A percentile compares a stretch with the other conserved stretches of the same genome.
Evolutionary conservation across 148 eudicot species (phyloP).

Genomic region (Amaranthus palmeri): DNA sequence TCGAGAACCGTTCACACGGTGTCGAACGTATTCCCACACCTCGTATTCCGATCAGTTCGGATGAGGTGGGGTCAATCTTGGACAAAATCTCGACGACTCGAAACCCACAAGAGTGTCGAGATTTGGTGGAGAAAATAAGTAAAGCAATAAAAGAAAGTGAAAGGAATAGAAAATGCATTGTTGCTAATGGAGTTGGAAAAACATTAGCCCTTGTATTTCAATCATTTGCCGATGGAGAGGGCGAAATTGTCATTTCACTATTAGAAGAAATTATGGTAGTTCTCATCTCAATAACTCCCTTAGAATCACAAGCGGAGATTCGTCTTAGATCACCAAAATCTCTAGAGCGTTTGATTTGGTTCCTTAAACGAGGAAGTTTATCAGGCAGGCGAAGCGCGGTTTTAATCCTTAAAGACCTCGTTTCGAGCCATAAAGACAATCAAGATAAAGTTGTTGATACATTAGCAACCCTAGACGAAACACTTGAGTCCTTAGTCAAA

Average conservation of each 20-base stretch:
- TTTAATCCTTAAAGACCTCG: constrained; percentile 35
- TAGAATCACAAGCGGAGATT: constrained; percentile 29
- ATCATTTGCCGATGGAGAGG: constrained; percentile 27
- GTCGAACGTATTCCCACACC: constrained; percentile 87
- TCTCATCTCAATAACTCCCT: constrained; percentile 33
- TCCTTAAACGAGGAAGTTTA: constrained; percentile 39
- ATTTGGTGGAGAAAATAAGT: constrained; percentile 36
- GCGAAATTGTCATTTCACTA: constrained; percentile 15
- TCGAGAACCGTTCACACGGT: constrained; percentile 51
- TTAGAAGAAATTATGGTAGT: constrained; percentile 44
- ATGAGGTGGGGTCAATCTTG: constrained; percentile 38
- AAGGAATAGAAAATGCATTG: constrained; percentile 43
- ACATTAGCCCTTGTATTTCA: constrained; percentile 37
- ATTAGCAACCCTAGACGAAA: constrained; percentile 36
- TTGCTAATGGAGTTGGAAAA: constrained; percentile 28
- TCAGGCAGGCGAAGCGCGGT: constrained; percentile 45
- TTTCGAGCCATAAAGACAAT: constrained; percentile 11
- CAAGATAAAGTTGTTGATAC: constrained; percentile 15
- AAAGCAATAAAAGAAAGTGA: constrained; percentile 53
- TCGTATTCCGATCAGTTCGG: constrained; percentile 40
- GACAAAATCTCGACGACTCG: constrained; percentile 21
- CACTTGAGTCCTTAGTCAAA: constrained; percentile 44
- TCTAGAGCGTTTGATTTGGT: constrained; percentile 41
- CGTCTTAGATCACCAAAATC: constrained; percentile 31
- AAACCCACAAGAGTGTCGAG: constrained; percentile 13